Evolutionary conservation across 192 early-diverging fungal species (phyloP).

Genomic region (Backusella tuberculispora): DNA sequence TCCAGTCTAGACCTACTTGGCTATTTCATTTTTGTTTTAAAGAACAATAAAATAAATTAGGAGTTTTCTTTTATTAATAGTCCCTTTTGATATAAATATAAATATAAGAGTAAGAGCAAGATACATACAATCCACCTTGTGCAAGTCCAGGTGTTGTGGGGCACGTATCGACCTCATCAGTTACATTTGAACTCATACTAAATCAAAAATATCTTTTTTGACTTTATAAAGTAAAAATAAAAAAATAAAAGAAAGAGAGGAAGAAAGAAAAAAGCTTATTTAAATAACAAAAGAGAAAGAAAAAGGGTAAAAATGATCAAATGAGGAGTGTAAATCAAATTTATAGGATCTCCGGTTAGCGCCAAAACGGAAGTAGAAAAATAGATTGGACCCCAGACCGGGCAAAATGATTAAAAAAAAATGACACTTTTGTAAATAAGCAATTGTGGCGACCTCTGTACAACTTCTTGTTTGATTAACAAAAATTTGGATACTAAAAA

Average conservation of each 20-base stretch:
- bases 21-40: neutral
- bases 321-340: conserved; percentile 2
- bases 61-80: neutral
- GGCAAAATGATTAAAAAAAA: neutral
- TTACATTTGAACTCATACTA: neutral
- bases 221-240: conserved; percentile 4
- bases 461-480: neutral
- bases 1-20: neutral
- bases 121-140: neutral
- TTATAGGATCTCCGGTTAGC: conserved; percentile 16
- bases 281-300: neutral
- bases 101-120: neutral
- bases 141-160: neutral
- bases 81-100: neutral
- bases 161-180: neutral
- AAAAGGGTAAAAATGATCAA: conserved; percentile 9
- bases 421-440: conserved; percentile 5
- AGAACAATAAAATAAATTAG: too few species aligned
- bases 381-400: neutral
- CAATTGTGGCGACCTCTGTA: neutral
- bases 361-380: neutral
- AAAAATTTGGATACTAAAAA: neutral
- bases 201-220: neutral
- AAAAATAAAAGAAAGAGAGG: neutral
- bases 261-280: conserved; percentile 6